phyloP scores from a whole-genome alignment of 139 green algal genomes.

The Gonium pectorale region DNA sequence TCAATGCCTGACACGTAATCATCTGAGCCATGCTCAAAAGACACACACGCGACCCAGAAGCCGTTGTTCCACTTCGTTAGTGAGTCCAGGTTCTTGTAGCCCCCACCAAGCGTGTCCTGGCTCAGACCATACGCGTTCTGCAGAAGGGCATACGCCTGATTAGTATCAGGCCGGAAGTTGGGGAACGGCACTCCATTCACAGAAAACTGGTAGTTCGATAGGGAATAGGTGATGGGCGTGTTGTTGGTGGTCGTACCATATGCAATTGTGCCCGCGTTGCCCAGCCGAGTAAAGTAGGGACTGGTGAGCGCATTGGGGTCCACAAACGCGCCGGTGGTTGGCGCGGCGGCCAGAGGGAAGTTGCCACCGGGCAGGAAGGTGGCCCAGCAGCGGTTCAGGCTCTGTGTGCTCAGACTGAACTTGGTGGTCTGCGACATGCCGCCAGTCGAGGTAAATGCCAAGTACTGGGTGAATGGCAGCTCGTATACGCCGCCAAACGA shows the following conservation, averaged over 20 bases:
- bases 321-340: not conserved
- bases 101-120: not conserved
- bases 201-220: not conserved
- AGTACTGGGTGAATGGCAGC: not conserved
- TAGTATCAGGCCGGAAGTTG: not conserved
- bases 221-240: not conserved
- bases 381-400: not conserved
- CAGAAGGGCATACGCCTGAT: not conserved
- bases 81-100: not conserved
- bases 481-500: not conserved
- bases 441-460: not conserved
- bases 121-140: not conserved
- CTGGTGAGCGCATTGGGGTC: not conserved
- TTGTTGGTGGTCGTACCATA: not conserved
- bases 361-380: not conserved
- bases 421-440: not conserved
- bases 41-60: not conserved
- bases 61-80: not conserved
- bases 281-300: constrained; percentile 4
- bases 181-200: not conserved
- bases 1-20: not conserved
- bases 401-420: not conserved
- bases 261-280: not conserved
- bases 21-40: not conserved
- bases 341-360: not conserved